Evolutionary conservation across 257 asterid genomes (phyloP).

Genomic region (Parsonsia alboflavescens): DNA sequence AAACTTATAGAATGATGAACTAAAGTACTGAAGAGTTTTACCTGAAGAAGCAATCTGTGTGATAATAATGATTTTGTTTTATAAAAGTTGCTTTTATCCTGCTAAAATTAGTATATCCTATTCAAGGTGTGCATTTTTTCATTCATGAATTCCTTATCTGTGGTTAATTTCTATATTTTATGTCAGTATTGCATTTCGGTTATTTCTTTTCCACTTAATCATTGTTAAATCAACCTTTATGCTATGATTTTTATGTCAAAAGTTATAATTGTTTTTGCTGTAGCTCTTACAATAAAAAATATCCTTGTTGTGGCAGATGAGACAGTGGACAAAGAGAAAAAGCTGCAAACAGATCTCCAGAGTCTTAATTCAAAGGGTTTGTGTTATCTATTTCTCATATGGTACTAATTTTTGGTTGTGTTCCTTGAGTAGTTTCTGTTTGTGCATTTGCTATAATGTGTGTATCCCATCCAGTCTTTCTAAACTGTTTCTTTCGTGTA

Average conservation of each 20-base stretch:
- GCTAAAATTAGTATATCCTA: not conserved
- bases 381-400: conserved; percentile 9
- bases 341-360: conserved; percentile 64
- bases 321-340: conserved; percentile 44
- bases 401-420: not conserved
- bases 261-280: not conserved
- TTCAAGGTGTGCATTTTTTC: not conserved
- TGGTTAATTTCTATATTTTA: not conserved
- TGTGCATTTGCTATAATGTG: not conserved
- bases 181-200: not conserved
- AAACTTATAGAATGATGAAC: no score
- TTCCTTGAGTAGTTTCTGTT: not conserved
- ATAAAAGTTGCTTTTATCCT: not conserved
- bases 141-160: not conserved
- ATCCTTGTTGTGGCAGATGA: conserved; percentile 34
- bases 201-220: not conserved
- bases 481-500: not conserved
- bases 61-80: not conserved
- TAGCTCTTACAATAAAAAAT: not conserved
- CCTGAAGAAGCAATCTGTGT: not conserved
- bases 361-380: conserved; percentile 66
- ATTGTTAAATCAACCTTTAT: not conserved
- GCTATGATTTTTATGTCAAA: not conserved
- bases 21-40: not conserved
- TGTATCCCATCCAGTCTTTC: not conserved